phyloP scores from a whole-genome alignment of 2,329 filamentous ascomycete species.

The Scytalidium sp. region DNA sequence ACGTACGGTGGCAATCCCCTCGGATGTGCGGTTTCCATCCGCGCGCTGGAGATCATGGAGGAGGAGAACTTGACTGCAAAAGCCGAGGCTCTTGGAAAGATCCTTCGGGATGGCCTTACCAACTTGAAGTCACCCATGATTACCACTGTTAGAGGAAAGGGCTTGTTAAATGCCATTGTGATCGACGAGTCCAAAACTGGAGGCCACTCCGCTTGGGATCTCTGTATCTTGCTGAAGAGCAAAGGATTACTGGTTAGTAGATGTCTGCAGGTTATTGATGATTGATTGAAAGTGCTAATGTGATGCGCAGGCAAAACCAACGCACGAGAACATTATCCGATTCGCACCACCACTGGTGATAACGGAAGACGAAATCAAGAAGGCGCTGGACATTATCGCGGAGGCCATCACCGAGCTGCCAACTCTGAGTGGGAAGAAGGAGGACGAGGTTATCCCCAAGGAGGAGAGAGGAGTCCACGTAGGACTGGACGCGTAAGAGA shows the following conservation, averaged over 20 bases:
- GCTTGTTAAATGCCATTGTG: constrained; percentile 90
- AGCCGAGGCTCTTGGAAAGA: constrained; percentile 74
- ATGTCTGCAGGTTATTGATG: constrained; percentile 1
- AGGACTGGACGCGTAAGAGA: neutral
- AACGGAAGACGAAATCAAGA: constrained; percentile 78
- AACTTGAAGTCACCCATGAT: constrained; percentile 79
- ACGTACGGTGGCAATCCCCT: constrained; percentile 98
- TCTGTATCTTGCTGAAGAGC: constrained; percentile 92
- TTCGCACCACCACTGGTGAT: constrained; percentile 97
- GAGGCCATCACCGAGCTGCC: constrained; percentile 82
- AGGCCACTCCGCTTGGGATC: constrained; percentile 90
- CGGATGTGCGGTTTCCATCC: constrained; percentile 92
- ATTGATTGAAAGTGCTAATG: constrained; percentile 7
- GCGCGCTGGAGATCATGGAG: constrained; percentile 87
- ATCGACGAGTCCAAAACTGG: constrained; percentile 87
- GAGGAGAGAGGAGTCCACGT: constrained; percentile 62
- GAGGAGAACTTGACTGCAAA: constrained; percentile 86
- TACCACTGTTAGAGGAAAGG: constrained; percentile 82
- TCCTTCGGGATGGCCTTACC: constrained; percentile 67
- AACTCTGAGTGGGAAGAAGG: constrained; percentile 53
- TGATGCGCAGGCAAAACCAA: constrained; percentile 80
- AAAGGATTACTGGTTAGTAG: constrained; percentile 84
- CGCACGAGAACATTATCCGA: constrained; percentile 97
- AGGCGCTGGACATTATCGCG: constrained; percentile 75
- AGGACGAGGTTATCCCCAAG: constrained; percentile 52